phyloP scores from a whole-genome alignment of 129 eudicot genomes.

The Mikania micrantha region DNA sequence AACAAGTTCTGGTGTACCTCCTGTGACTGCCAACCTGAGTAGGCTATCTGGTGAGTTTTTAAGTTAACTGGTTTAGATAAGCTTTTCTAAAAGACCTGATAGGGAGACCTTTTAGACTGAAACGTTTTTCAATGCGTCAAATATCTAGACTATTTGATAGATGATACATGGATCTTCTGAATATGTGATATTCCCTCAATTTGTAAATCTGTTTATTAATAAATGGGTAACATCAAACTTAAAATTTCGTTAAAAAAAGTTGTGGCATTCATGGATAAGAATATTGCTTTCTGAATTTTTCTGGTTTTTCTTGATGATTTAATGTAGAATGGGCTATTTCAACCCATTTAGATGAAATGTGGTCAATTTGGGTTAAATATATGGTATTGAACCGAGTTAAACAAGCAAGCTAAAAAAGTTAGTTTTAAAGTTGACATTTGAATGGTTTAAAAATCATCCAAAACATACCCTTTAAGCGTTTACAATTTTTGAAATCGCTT shows the following conservation, averaged over 20 bases:
- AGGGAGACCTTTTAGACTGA: not conserved
- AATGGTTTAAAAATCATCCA: not conserved
- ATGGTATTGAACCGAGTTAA: not conserved
- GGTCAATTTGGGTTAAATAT: not conserved
- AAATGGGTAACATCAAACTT: not conserved
- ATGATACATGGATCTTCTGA: not conserved
- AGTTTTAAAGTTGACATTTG: no score
- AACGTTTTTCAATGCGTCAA: not conserved
- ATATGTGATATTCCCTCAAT: not conserved
- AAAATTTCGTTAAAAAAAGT: not conserved
- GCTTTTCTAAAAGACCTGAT: not conserved
- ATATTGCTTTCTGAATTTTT: not conserved
- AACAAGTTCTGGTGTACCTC: slow-evolving; percentile 90
- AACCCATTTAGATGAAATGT: not conserved
- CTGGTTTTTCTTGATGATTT: no score
- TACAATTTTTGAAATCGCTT: not conserved
- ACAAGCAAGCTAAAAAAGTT: not conserved
- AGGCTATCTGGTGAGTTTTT: slow-evolving; percentile 49
- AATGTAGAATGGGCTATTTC: no score
- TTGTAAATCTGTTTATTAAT: not conserved
- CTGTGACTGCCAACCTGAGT: slow-evolving; percentile 44
- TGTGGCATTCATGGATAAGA: no score
- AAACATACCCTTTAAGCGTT: not conserved
- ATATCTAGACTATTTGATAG: not conserved
- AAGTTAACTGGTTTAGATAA: not conserved